Conservation (phyloP, 805 yeast genomes). For the Candida krabiensis region DNA sequence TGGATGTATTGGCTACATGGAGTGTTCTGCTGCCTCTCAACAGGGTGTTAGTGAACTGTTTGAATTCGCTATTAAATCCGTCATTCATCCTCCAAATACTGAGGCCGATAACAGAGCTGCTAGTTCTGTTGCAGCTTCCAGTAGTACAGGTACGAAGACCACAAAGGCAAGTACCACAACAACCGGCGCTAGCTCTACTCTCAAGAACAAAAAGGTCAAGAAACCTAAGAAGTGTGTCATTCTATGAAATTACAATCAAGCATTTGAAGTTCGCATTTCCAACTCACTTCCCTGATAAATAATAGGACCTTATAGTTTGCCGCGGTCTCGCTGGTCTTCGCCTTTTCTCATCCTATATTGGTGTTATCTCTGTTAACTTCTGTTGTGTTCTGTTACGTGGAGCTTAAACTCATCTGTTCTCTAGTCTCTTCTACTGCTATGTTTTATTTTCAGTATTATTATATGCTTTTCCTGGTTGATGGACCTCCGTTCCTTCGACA, state of each 20-base stretch:
- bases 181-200: neutral
- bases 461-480: too few relatives aligned
- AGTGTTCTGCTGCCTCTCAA: constrained; percentile 90
- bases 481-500: constrained; percentile 5
- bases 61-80: constrained; percentile 76
- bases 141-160: neutral
- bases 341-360: too few relatives aligned
- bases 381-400: too few relatives aligned
- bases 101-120: constrained; percentile 18
- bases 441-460: too few relatives aligned
- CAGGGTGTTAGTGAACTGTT: constrained; percentile 82
- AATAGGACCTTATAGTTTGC: too few relatives aligned
- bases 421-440: too few relatives aligned
- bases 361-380: too few relatives aligned
- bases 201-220: constrained; percentile 29
- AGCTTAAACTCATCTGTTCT: too few relatives aligned
- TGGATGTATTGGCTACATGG: constrained; percentile 73
- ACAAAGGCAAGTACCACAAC: constrained; percentile 4
- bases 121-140: constrained; percentile 3
- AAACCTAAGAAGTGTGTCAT: constrained; percentile 51
- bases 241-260: constrained; percentile 28
- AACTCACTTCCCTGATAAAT: constrained; percentile 2
- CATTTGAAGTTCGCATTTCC: neutral
- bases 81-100: constrained; percentile 50
- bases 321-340: too few relatives aligned